phyloP scores from a whole-genome alignment of 2,329 filamentous ascomycete genomes.

The Aspergillus texensis region DNA sequence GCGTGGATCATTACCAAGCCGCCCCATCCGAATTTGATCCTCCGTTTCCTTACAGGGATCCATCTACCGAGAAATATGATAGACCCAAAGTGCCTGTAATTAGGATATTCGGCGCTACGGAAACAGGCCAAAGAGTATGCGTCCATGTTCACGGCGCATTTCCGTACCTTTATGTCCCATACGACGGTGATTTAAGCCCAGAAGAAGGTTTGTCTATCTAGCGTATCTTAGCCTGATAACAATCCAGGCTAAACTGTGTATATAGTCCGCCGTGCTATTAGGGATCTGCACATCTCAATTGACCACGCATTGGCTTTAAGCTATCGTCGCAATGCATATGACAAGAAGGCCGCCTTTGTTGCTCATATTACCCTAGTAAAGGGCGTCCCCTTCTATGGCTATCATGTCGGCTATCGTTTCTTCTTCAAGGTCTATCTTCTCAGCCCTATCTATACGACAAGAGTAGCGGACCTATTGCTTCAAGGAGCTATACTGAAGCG shows the following conservation, averaged over 20 bases:
- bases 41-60: conserved; percentile 67
- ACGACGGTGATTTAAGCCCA: conserved; percentile 67
- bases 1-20: conserved; percentile 91
- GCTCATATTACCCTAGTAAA: conserved; percentile 91
- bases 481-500: conserved; percentile 86
- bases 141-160: conserved; percentile 94
- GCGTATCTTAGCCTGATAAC: neutral
- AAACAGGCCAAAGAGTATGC: conserved; percentile 94
- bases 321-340: conserved; percentile 75
- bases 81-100: conserved; percentile 81
- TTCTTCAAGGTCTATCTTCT: conserved; percentile 95
- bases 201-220: conserved; percentile 63
- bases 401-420: conserved; percentile 85
- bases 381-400: conserved; percentile 93
- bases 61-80: conserved; percentile 60
- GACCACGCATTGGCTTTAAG: conserved; percentile 86
- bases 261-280: conserved; percentile 74
- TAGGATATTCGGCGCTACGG: conserved; percentile 87
- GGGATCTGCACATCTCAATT: conserved; percentile 79
- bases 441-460: conserved; percentile 83
- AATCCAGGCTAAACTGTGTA: conserved; percentile 15
- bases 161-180: conserved; percentile 92
- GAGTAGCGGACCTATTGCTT: conserved; percentile 80
- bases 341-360: conserved; percentile 72
- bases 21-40: conserved; percentile 80